Base-by-base conservation (phyloP, 73 alveolate genomes). In the Stentor roeselii region DNA sequence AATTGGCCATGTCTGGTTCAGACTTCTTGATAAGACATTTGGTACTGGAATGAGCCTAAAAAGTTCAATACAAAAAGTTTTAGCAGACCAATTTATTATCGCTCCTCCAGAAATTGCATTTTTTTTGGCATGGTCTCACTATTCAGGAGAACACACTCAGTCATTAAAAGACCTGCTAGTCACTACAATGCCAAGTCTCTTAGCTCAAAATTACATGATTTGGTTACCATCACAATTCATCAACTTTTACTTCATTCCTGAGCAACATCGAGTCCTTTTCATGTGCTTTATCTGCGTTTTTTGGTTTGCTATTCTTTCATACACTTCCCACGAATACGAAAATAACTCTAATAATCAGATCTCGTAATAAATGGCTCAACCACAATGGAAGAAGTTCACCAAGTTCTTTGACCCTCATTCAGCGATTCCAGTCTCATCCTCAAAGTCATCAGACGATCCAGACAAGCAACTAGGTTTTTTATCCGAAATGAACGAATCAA, bases 321-420 rank as follows among this genome's bases (percentile, higher is more conserved):
- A 21, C 27, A 31, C 74, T n/a, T 58, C 74, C 15, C 74, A 58
- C n/a, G n/a, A n/a, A n/a, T n/a, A n/a, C n/a, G n/a, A n/a, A n/a
- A n/a, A n/a, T n/a, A n/a, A n/a, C n/a, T n/a, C n/a, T n/a, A n/a
- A n/a, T n/a, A 50, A 50, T 6, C 67, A 50, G 21, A 50, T 50
- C 21, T 50, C 21, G 21, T 50, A 50, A 50, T 50, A 67, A 67
- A 67, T 67, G 80, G 21, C 80, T 30, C 80, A 67, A 67, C 27
- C 37, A 21, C 80, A 67, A 40, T 67, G 80, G 80, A 67, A 67
- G 41, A 67, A 67, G 34, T 67, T 67, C 80, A 21, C 67, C 67
- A 50, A 67, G 34, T 67, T 67, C 80, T 67, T 67, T 67, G 80
- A 67, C 30, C 36, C 78, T 21, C 78, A 27, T 3, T 60, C 78